Conservation (phyloP, 2,329 filamentous ascomycete species). For the Ceratocystis colombiana region DNA sequence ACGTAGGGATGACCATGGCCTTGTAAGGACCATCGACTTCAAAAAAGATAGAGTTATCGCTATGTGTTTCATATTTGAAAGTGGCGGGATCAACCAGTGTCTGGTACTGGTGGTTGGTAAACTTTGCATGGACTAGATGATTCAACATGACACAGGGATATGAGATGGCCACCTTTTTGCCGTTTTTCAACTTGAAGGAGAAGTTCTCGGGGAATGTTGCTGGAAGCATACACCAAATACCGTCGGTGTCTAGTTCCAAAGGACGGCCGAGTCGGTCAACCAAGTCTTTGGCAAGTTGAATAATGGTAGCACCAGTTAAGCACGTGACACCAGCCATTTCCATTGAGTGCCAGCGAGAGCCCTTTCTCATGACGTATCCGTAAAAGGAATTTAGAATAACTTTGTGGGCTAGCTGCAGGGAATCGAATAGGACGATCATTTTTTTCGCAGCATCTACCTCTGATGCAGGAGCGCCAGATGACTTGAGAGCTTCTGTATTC, state of each 20-base stretch:
- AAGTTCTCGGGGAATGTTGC: slow-evolving; percentile 96
- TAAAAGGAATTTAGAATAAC: slow-evolving; percentile 99
- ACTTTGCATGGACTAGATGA: slow-evolving; percentile 84
- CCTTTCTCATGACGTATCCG: slow-evolving; percentile 98
- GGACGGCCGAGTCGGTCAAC: slow-evolving; percentile 90
- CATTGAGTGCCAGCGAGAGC: slow-evolving; percentile 97
- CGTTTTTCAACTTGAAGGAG: slow-evolving; percentile 82
- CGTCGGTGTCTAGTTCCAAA: slow-evolving; percentile 90
- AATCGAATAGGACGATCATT: slow-evolving; percentile 96
- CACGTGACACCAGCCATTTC: slow-evolving; percentile 99
- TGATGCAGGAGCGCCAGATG: slow-evolving; percentile 59
- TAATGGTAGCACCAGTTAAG: slow-evolving; percentile 89
- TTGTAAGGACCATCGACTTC: slow-evolving; percentile 96
- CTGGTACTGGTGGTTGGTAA: slow-evolving; percentile 97
- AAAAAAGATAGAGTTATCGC: slow-evolving; percentile 99
- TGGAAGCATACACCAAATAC: slow-evolving; percentile 99
- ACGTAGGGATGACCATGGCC: slow-evolving; percentile 94
- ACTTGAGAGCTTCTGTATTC: slow-evolving; percentile 79
- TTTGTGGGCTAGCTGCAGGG: slow-evolving; percentile 91
- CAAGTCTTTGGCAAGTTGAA: slow-evolving; percentile 86
- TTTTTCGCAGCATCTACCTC: slow-evolving; percentile 95
- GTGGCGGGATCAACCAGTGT: slow-evolving; percentile 67
- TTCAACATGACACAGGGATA: slow-evolving; percentile 99
- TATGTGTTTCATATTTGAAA: slow-evolving; percentile 91
- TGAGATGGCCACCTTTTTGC: slow-evolving; percentile 92